These are phyloP conservation scores for Condylostoma magnum DNA, from an alignment of 169 alveolate species.

Conservation along the genomic window DNA sequence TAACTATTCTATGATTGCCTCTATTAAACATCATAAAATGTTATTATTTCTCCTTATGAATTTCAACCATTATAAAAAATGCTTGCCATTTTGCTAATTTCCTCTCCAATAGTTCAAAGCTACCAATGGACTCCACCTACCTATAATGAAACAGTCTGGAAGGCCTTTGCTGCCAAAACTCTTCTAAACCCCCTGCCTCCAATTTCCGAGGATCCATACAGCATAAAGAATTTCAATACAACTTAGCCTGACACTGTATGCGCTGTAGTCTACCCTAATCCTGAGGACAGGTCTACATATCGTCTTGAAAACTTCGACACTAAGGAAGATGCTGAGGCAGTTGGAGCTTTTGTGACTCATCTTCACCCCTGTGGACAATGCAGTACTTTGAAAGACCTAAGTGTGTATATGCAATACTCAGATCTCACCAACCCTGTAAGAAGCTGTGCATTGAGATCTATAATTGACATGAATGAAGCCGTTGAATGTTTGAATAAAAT, in stretches of 20 bases:
- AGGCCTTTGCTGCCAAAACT: not conserved
- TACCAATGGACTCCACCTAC: no score
- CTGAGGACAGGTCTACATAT: not conserved
- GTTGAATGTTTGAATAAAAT: slow-evolving; percentile 14
- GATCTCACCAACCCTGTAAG: slow-evolving; percentile 42
- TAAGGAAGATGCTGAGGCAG: not conserved
- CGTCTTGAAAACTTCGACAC: not conserved
- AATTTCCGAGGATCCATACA: not conserved
- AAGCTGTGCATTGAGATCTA: slow-evolving; percentile 34
- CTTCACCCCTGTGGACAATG: slow-evolving; percentile 39
- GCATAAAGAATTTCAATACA: not conserved
- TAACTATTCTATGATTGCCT: no score
- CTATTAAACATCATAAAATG: no score
- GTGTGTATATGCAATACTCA: slow-evolving; percentile 30
- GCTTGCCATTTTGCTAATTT: no score
- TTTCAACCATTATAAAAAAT: no score
- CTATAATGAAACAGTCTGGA: no score
- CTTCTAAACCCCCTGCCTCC: not conserved
- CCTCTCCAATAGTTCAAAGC: no score
- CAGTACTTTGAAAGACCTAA: slow-evolving; percentile 37
- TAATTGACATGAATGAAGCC: not conserved
- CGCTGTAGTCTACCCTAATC: not conserved
- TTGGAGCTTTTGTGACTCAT: slow-evolving; percentile 9
- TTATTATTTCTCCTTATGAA: no score
- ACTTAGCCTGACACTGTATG: not conserved